These are phyloP conservation scores for Xylaria sp. DNA, from an alignment of 2,329 filamentous ascomycete species.

Conservation along the genomic window DNA sequence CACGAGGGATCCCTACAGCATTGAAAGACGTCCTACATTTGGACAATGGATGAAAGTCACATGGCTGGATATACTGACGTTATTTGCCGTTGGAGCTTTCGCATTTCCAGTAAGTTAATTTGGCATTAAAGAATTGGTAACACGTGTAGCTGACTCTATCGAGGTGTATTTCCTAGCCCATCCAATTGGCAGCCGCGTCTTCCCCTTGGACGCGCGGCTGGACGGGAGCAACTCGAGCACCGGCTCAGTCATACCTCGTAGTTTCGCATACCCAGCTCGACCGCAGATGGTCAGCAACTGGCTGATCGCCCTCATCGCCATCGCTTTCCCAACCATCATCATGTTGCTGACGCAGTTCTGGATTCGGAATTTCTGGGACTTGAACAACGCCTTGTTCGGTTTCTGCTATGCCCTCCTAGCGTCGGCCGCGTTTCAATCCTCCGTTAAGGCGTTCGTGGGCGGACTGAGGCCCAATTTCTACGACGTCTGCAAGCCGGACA, in stretches of 20 bases:
- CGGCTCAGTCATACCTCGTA: conserved; percentile 26
- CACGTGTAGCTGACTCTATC: conserved; percentile 15
- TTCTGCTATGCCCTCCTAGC: conserved; percentile 69
- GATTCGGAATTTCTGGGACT: conserved; percentile 67
- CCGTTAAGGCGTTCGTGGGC: conserved; percentile 74
- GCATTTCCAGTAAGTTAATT: conserved; percentile 47
- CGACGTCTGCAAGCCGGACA: conserved; percentile 69
- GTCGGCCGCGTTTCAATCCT: conserved; percentile 72
- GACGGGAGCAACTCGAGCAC: neutral
- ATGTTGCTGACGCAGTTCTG: conserved; percentile 69
- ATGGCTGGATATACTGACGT: conserved; percentile 69
- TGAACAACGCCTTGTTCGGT: conserved; percentile 72
- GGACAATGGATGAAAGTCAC: conserved; percentile 67
- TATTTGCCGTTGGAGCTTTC: conserved; percentile 64
- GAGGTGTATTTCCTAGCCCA: conserved; percentile 39
- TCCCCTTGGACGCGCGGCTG: conserved; percentile 28
- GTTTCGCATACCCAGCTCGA: conserved; percentile 32
- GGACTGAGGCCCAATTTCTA: conserved; percentile 73
- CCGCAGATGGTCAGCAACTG: conserved; percentile 33
- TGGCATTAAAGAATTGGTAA: neutral
- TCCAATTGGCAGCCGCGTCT: conserved; percentile 30
- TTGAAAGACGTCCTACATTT: conserved; percentile 43
- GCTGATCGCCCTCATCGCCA: conserved; percentile 53
- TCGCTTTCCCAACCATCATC: conserved; percentile 66
- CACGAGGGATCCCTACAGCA: conserved; percentile 23